Evolutionary conservation across 441 rosid genomes (phyloP).

Genomic region (Theobroma grandiflorum): DNA sequence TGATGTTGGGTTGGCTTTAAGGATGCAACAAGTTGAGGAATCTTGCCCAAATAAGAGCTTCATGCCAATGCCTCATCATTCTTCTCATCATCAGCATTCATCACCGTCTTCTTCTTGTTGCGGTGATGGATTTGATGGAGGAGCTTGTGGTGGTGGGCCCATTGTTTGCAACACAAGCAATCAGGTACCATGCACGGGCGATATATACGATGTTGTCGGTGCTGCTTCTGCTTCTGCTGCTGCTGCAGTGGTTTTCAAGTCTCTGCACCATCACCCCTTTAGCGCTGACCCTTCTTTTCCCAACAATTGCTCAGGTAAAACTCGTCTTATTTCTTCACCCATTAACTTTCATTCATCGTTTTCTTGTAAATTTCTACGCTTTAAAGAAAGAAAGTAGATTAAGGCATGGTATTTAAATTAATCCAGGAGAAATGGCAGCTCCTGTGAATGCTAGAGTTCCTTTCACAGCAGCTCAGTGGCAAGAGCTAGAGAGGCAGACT

Average conservation of each 20-base stretch:
- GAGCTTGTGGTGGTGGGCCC: constrained; percentile 43
- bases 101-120: constrained; percentile 37
- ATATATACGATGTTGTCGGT: constrained; percentile 51
- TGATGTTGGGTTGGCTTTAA: constrained; percentile 47
- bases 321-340: constrained; percentile 22
- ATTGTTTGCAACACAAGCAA: constrained; percentile 51
- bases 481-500: constrained; percentile 66
- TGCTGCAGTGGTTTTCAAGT: constrained; percentile 22
- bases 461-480: constrained; percentile 65
- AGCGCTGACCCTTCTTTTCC: constrained; percentile 38
- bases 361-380: neutral
- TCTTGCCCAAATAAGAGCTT: constrained; percentile 29
- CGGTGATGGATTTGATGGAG: constrained; percentile 29
- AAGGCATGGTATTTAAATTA: neutral
- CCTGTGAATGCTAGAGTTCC: constrained; percentile 40
- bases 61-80: constrained; percentile 40
- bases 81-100: constrained; percentile 22
- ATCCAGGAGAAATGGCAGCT: constrained; percentile 50
- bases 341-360: neutral
- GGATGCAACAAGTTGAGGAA: constrained; percentile 40
- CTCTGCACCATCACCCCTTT: constrained; percentile 29
- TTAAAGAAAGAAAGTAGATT: neutral
- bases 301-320: constrained; percentile 48
- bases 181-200: constrained; percentile 46
- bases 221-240: constrained; percentile 33